These are phyloP conservation scores for Coriolopsis trogii DNA, from an alignment of 1,284 basidiomycete genomes.

Conservation along the genomic window DNA sequence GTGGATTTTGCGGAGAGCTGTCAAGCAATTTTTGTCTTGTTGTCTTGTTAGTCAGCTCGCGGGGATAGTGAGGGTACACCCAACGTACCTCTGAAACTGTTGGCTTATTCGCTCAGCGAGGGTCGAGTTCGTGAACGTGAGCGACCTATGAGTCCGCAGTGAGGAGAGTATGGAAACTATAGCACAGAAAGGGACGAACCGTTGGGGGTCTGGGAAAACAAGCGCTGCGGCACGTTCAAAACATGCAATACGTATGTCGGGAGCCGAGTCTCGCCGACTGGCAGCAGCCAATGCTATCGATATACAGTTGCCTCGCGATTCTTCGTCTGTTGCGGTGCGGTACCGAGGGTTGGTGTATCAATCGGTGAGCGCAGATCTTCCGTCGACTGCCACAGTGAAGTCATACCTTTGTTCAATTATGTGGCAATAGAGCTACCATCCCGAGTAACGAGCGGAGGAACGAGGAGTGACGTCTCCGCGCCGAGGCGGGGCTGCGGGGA, in stretches of 20 bases:
- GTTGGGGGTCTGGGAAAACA: conserved; percentile 1
- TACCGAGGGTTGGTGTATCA: conserved; percentile 6
- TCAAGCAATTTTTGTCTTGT: no score
- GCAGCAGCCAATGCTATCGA: no score
- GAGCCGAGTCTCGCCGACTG: background rate
- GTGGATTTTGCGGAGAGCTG: no score
- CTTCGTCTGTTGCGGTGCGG: conserved; percentile 3
- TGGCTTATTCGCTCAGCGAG: background rate
- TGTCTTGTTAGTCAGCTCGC: background rate
- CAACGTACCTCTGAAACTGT: background rate
- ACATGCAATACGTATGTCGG: conserved; percentile 11
- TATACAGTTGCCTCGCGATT: background rate
- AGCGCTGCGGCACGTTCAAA: conserved; percentile 9
- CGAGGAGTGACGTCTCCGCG: conserved; percentile 6
- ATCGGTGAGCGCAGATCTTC: conserved; percentile 6
- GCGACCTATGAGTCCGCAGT: background rate
- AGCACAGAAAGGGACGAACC: background rate
- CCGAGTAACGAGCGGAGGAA: conserved; percentile 17
- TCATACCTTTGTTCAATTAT: conserved; percentile 17
- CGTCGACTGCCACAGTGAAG: conserved; percentile 5
- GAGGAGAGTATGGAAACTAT: background rate
- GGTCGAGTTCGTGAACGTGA: conserved; percentile 5
- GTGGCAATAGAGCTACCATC: conserved; percentile 2
- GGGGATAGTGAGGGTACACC: background rate
- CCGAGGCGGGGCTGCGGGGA: conserved; percentile 3